These are phyloP conservation scores for Crataegus laevigata DNA, from an alignment of 306 rosid genomes.

Conservation along the genomic window DNA sequence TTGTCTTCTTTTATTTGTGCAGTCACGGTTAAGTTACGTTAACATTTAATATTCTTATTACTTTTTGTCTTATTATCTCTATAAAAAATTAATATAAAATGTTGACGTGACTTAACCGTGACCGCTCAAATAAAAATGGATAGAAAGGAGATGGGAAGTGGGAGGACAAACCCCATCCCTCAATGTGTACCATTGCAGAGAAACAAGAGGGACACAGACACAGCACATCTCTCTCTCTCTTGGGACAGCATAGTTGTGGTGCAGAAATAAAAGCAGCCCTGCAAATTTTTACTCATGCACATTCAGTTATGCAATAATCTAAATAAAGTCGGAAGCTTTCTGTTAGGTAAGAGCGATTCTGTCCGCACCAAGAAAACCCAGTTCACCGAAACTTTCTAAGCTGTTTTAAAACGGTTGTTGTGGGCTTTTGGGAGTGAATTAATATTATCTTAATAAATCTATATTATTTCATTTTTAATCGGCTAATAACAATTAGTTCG, in stretches of 20 bases:
- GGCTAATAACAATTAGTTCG: no score
- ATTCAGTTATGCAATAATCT: not conserved
- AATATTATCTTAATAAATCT: no score
- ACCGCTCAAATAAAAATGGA: no score
- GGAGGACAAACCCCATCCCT: no score
- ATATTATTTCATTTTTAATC: no score
- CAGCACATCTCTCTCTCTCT: not conserved
- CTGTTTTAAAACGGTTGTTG: not conserved
- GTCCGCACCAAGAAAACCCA: not conserved
- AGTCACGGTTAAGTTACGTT: no score
- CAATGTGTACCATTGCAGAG: not conserved
- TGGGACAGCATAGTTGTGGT: not conserved
- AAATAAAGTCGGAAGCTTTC: not conserved
- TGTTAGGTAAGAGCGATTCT: not conserved
- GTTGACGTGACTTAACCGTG: no score
- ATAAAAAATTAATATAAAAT: no score
- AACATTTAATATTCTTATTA: no score
- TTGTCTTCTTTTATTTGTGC: no score
- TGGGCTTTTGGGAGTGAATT: not conserved
- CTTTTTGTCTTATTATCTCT: no score
- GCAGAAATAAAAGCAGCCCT: not conserved
- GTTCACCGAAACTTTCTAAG: not conserved
- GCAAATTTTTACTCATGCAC: not conserved
- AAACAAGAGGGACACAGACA: not conserved
- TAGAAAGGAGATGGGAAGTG: no score